phyloP scores from a whole-genome alignment of 2,329 filamentous ascomycete species.

The Graphiopsis chlorocephala region DNA sequence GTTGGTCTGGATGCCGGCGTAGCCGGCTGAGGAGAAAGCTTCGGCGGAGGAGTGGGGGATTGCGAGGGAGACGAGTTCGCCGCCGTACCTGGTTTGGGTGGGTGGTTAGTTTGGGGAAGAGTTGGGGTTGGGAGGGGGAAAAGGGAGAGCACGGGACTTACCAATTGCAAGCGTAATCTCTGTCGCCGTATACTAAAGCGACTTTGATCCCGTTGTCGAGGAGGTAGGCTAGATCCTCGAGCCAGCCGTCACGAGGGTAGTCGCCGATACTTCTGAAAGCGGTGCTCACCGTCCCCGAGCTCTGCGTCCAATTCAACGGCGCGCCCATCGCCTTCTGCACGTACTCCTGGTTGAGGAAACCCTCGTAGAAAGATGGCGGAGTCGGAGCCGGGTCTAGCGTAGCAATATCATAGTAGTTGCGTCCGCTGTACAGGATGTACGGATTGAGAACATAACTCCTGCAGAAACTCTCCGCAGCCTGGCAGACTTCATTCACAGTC shows the following conservation, averaged over 20 bases:
- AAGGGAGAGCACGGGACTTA: not conserved
- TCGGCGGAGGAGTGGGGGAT: constrained; percentile 54
- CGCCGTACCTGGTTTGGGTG: constrained; percentile 51
- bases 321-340: constrained; percentile 58
- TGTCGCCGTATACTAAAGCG: constrained; percentile 55
- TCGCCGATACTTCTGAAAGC: constrained; percentile 44
- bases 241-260: constrained; percentile 47
- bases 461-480: constrained; percentile 47
- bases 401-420: constrained; percentile 58
- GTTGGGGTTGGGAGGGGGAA: not conserved
- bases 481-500: constrained; percentile 43
- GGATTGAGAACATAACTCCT: constrained; percentile 44
- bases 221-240: constrained; percentile 51
- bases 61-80: constrained; percentile 50
- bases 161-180: constrained; percentile 46
- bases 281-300: constrained; percentile 13
- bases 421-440: constrained; percentile 43
- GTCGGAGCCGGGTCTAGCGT: constrained; percentile 45
- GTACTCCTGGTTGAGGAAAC: constrained; percentile 55
- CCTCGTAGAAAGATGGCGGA: constrained; percentile 45
- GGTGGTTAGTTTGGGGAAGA: constrained; percentile 22
- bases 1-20: constrained; percentile 32
- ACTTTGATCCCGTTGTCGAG: constrained; percentile 57
- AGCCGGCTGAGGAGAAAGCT: constrained; percentile 49
- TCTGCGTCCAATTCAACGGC: constrained; percentile 29